phyloP scores from a whole-genome alignment of 495 filamentous ascomycete genomes.

The Umbilicaria muhlenbergii region DNA sequence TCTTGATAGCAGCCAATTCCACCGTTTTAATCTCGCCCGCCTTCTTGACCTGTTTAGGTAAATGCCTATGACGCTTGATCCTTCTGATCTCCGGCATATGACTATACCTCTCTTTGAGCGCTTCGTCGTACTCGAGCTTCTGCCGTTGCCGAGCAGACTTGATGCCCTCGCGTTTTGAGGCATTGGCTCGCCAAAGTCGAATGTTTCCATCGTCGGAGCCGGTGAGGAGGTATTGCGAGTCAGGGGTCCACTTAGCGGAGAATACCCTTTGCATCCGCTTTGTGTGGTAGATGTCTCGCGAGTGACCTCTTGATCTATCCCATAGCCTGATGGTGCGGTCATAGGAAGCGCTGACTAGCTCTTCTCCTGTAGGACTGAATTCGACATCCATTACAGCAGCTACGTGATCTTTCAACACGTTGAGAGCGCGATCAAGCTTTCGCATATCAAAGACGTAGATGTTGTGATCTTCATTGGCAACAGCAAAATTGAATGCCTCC shows the following conservation, averaged over 20 bases:
- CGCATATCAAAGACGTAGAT: conserved; percentile 78
- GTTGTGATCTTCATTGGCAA: conserved; percentile 69
- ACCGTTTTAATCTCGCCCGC: conserved; percentile 90
- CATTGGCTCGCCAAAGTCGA: conserved; percentile 78
- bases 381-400: conserved; percentile 95
- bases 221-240: conserved; percentile 72
- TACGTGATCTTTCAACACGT: conserved; percentile 92
- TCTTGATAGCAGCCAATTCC: conserved; percentile 73
- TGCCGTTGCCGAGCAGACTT: conserved; percentile 70
- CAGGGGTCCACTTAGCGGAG: conserved; percentile 66
- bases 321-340: conserved; percentile 71
- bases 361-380: conserved; percentile 86
- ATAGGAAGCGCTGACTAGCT: conserved; percentile 82
- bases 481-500: conserved; percentile 84
- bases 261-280: conserved; percentile 97
- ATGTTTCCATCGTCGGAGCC: conserved; percentile 91
- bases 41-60: conserved; percentile 94
- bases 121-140: conserved; percentile 82
- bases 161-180: conserved; percentile 71
- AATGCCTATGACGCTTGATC: conserved; percentile 78
- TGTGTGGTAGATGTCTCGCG: conserved; percentile 89
- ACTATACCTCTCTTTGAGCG: conserved; percentile 65
- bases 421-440: conserved; percentile 65
- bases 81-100: conserved; percentile 95
- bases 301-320: conserved; percentile 64